A percentile compares a stretch with the other conserved stretches of the same genome.
phyloP scores from a whole-genome alignment of 768 basidiomycete genomes.

The Lactarius tabidus region DNA sequence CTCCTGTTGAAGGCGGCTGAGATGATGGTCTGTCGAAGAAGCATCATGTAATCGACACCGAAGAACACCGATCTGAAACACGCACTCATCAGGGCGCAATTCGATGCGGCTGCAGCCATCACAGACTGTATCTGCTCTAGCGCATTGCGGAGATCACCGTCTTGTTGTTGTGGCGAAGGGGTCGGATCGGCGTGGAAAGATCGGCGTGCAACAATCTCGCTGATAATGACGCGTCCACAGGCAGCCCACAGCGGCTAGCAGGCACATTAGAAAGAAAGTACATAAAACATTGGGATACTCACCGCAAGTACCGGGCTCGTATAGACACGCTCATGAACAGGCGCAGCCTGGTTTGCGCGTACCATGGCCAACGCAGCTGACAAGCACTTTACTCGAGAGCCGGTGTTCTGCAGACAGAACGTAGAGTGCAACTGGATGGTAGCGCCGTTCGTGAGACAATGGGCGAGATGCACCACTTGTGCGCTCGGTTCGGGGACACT shows the following conservation, averaged over 20 bases:
- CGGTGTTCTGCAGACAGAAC: conserved; percentile 24
- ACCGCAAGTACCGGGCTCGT: conserved; percentile 17
- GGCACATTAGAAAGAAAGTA: background rate
- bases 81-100: conserved; percentile 21
- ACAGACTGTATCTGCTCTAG: conserved; percentile 21
- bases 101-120: conserved; percentile 16
- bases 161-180: conserved; percentile 9
- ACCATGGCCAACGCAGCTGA: conserved; percentile 21
- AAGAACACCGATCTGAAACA: background rate
- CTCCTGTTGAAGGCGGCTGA: conserved; percentile 24
- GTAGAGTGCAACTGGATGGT: conserved; percentile 33
- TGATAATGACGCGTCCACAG: conserved; percentile 23
- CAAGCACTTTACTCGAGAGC: conserved; percentile 24
- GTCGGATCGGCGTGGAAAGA: conserved; percentile 14
- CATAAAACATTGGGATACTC: background rate
- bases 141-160: conserved; percentile 16
- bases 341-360: conserved; percentile 8
- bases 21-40: conserved; percentile 16
- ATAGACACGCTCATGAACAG: conserved; percentile 7
- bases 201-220: conserved; percentile 21
- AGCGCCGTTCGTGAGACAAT: conserved; percentile 30
- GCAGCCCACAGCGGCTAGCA: conserved; percentile 22
- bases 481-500: conserved; percentile 20
- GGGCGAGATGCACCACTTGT: conserved; percentile 28
- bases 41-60: background rate